Evolutionary conservation across 148 eudicot genomes (phyloP), one percentile per base, ranked within the genome.

Genomic region (Amaranthus hypochondriacus): DNA sequence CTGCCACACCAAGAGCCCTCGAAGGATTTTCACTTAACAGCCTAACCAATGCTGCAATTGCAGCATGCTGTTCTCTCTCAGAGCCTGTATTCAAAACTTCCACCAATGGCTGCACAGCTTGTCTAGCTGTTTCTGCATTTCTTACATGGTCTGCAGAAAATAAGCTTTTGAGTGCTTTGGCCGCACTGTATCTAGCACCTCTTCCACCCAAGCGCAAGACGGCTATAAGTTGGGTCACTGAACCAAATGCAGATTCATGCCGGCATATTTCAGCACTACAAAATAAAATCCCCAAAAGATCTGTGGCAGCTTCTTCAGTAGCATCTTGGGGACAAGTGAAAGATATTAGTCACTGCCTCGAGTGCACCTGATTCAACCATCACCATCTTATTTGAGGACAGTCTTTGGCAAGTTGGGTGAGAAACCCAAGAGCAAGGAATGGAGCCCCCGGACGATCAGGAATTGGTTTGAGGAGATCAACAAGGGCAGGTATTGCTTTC

Each of bases 391-490:
- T 95, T 95, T 15, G 96, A 77, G 96, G 92, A 69, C 93, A 92
- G 72, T 90, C 97, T 74, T 71, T 86, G 8, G 96, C 93, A 80
- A 95, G 98, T 76, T 88, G 98, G 75, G 83, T 87, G 72, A 95
- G 90, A 83, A 92, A 87, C 78, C 97, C 93, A 56, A 95, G 90
- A 68, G 96, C 84, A 42, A 95, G 86, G 79, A 81, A 95, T 52
- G 98, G 98, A 65, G 98, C 98, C 68, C 98, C 96, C 5, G 98
- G 98, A 59, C 97, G 97, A 79, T 95, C 96, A 15, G 98, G 97
- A 62, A 90, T 95, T 57, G 98, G 98, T 79, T 90, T 95, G 44
- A 95, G 97, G 70, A 92, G 83, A 82, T 95, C 98, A 52, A 95
- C 98, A 68, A 95, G 97, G 71, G 83, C 89, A 42, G 98, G 98